Evolutionary conservation across 345 rosid genomes (phyloP), one percentile per base, ranked within the genome.

Genomic region (Citrus glauca): DNA sequence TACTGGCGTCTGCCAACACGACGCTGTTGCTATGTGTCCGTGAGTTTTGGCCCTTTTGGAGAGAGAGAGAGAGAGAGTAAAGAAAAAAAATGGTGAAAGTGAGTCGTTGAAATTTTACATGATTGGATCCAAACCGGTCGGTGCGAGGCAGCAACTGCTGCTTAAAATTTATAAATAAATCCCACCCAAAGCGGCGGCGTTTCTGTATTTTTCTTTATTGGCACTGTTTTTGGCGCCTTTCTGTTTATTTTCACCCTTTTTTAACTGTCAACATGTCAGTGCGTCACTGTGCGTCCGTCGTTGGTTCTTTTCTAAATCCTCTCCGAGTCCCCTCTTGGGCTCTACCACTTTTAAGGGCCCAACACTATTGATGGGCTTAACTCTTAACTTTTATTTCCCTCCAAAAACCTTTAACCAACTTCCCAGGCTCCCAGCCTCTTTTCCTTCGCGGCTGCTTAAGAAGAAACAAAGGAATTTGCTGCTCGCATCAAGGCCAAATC

Each of bases 81-180:
- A 33, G 11, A 10, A 9, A 2, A 3, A 3, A 3, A 13, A 1
- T 1, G 5, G 4, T 19, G 5, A 40, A 11, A 53, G 27, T 40
- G 71, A 28, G 38, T 2, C 17, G 32, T 27, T 27, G 33, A 16
- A 30, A 63, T 66, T 35, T 59, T 59, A 37, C 69, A 37, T 35
- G 48, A 4, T 35, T 14, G 66, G 79, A 82, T 69, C 84, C 79
- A 20, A 45, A 77, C 59, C 71, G 71, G 82, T 82, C 82, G 82
- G 79, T 82, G 77, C 66, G 38, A 40, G 33, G 16, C 35, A 62
- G 50, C 63, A 53, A 66, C 59, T 5, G 27, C 13, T 20, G 24
- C 33, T 35, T 9, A 32, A 10, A n/a, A 56, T 48, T 17, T 27
- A n/a, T 19, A 5, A 16, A 32, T 28, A 20, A 48, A 3, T 62